These are phyloP conservation scores for Lycium barbarum DNA, from an alignment of 257 asterid species.

Conservation along the genomic window DNA sequence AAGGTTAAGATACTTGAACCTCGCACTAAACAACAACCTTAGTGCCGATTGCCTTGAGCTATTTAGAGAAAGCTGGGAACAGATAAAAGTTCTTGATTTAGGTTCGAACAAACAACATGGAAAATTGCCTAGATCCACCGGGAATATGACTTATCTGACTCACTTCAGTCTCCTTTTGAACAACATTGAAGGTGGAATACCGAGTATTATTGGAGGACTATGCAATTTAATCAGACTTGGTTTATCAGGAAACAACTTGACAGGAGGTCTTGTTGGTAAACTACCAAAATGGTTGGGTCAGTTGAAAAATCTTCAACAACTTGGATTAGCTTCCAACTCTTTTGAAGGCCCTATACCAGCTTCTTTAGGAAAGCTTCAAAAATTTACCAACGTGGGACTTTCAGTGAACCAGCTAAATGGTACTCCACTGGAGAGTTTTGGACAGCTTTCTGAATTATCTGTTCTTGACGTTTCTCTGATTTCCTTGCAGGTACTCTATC, in stretches of 20 bases:
- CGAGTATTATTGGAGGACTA: slow-evolving; percentile 49
- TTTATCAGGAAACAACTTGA: slow-evolving; percentile 46
- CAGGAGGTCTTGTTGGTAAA: slow-evolving; percentile 43
- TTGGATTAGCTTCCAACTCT: slow-evolving; percentile 42
- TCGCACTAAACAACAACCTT: slow-evolving; percentile 47
- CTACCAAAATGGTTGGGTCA: slow-evolving; percentile 57
- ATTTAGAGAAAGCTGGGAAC: slow-evolving; percentile 49
- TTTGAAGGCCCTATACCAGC: slow-evolving; percentile 56
- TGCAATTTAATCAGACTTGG: slow-evolving; percentile 45
- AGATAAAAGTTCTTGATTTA: slow-evolving; percentile 43
- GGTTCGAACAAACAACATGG: slow-evolving; percentile 48
- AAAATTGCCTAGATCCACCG: slow-evolving; percentile 46
- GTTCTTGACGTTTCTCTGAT: slow-evolving; percentile 52
- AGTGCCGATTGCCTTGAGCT: slow-evolving; percentile 41
- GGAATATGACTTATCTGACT: slow-evolving; percentile 46
- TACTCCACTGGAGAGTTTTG: slow-evolving; percentile 50
- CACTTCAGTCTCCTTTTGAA: slow-evolving; percentile 39
- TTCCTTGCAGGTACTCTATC: slow-evolving; percentile 45
- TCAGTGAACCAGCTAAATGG: slow-evolving; percentile 50
- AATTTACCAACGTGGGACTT: slow-evolving; percentile 32
- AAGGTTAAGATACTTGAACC: slow-evolving; percentile 43
- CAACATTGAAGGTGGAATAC: slow-evolving; percentile 53
- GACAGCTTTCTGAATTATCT: slow-evolving; percentile 43
- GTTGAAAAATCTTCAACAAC: slow-evolving; percentile 42
- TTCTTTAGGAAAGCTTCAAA: slow-evolving; percentile 48